Conservation (phyloP, 805 yeast genomes). For the Barnettozyma vustinii region DNA sequence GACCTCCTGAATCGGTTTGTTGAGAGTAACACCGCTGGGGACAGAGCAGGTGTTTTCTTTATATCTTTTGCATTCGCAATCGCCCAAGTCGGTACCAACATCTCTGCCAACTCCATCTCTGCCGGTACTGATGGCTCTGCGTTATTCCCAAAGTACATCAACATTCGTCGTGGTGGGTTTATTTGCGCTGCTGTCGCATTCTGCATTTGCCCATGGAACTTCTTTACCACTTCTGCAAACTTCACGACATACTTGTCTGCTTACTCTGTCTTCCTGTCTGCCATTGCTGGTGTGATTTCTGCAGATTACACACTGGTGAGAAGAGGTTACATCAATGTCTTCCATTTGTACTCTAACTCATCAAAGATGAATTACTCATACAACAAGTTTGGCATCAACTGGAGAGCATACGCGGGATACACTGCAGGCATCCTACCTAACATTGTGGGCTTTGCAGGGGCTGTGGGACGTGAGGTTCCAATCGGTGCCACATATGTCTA, state of each 20-base stretch:
- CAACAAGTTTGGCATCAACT: constrained; percentile 59
- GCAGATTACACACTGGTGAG: constrained; percentile 69
- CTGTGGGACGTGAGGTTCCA: constrained; percentile 70
- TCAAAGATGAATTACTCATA: constrained; percentile 48
- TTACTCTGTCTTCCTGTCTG: constrained; percentile 73
- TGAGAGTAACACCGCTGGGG: constrained; percentile 38
- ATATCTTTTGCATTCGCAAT: constrained; percentile 62
- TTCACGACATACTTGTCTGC: constrained; percentile 79
- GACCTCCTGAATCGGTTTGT: constrained; percentile 37
- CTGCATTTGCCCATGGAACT: constrained; percentile 78
- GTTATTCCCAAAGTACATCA: constrained; percentile 53
- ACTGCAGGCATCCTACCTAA: constrained; percentile 77
- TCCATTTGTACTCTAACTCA: constrained; percentile 54
- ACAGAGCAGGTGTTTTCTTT: constrained; percentile 73
- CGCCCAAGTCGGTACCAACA: constrained; percentile 73
- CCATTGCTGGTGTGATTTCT: constrained; percentile 73
- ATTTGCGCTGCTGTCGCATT: constrained; percentile 69
- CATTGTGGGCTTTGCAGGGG: constrained; percentile 83
- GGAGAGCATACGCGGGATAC: constrained; percentile 83
- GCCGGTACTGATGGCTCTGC: constrained; percentile 70
- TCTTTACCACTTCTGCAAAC: constrained; percentile 59
- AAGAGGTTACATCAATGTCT: constrained; percentile 60
- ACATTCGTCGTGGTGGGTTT: constrained; percentile 74
- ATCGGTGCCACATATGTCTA: constrained; percentile 72
- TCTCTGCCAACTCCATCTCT: constrained; percentile 61